Conservation (phyloP, 2,329 filamentous ascomycete genomes). For the Fusarium pseudonygamai region DNA sequence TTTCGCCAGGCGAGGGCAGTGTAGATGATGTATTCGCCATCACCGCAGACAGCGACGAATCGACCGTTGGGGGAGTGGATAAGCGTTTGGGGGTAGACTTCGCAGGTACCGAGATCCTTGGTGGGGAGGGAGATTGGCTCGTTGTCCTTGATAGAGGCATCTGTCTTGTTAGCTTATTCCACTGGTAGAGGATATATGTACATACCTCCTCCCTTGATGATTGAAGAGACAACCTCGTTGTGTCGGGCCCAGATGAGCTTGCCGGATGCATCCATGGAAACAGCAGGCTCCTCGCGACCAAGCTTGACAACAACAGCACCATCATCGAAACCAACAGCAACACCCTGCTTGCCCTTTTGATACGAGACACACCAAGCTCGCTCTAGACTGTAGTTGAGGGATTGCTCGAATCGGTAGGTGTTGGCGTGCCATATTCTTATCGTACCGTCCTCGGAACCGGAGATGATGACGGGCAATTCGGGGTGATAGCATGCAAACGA, state of each 20-base stretch:
- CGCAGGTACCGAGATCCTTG: conserved; percentile 95
- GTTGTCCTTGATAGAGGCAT: conserved; percentile 86
- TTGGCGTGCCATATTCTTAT: conserved; percentile 99
- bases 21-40: conserved; percentile 99
- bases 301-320: conserved; percentile 98
- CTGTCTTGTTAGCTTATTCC: conserved; percentile 54
- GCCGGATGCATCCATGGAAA: conserved; percentile 95
- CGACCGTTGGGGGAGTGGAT: conserved; percentile 96
- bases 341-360: conserved; percentile 91
- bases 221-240: conserved; percentile 92
- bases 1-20: conserved; percentile 96
- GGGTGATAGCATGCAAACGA: conserved; percentile 98
- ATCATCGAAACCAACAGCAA: conserved; percentile 97
- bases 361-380: conserved; percentile 98
- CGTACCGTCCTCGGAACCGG: conserved; percentile 95
- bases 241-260: conserved; percentile 97
- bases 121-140: conserved; percentile 85
- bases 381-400: conserved; percentile 93
- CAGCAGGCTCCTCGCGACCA: conserved; percentile 94
- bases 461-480: conserved; percentile 95
- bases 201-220: conserved; percentile 86
- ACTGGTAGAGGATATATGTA: not conserved
- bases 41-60: conserved; percentile 83
- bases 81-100: conserved; percentile 95
- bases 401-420: conserved; percentile 95